Evolutionary conservation across 345 rosid species (phyloP).

Genomic region (Draba incana): DNA sequence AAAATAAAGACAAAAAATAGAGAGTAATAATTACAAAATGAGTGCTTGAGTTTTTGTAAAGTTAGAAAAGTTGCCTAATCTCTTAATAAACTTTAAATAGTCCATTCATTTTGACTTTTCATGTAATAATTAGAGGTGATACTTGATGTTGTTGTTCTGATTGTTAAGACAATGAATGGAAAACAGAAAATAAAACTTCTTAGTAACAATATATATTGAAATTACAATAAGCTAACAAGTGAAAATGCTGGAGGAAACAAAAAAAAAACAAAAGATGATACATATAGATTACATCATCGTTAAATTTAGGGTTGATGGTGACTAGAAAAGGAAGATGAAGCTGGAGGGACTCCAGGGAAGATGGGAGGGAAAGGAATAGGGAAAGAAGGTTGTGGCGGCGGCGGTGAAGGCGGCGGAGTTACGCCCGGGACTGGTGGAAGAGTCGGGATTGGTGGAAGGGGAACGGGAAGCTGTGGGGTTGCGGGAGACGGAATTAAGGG

Average conservation of each 20-base stretch:
- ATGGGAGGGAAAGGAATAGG: conserved; percentile 35
- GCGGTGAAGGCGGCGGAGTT: conserved; percentile 50
- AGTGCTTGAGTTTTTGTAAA: background rate
- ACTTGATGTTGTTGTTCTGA: too few relatives aligned
- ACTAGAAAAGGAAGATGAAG: conserved; percentile 41
- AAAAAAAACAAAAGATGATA: conserved; percentile 22
- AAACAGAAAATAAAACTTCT: background rate
- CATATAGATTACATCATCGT: conserved; percentile 16
- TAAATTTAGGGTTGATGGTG: conserved; percentile 32
- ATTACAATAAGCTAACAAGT: conserved; percentile 27
- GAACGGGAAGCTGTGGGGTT: too few relatives aligned
- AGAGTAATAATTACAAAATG: background rate
- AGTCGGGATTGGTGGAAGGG: background rate
- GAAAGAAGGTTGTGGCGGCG: conserved; percentile 35
- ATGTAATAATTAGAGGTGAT: too few relatives aligned
- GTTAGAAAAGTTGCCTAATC: conserved; percentile 2
- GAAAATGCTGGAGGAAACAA: background rate
- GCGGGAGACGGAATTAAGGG: conserved; percentile 11
- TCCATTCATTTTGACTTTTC: too few relatives aligned
- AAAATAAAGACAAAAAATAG: background rate
- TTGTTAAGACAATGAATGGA: background rate
- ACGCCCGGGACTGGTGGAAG: conserved; percentile 30
- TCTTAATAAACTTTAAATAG: background rate
- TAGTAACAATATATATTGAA: conserved; percentile 21
- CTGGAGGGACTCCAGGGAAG: conserved; percentile 51